Conservation (phyloP, 805 yeast genomes). For the Saccharomycopsis selenospora region DNA sequence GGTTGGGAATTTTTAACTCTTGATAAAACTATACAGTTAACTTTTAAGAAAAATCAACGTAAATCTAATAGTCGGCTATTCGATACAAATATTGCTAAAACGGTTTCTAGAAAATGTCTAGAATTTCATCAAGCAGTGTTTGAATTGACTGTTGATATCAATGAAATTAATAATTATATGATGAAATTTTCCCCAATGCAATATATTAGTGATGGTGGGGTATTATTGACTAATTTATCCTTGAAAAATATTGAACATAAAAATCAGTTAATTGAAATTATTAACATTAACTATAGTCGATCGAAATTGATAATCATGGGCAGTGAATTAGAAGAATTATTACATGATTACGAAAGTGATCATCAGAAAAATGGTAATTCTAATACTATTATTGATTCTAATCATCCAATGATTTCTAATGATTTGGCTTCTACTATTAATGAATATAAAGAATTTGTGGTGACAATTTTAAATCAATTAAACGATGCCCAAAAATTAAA, state of each 20-base stretch:
- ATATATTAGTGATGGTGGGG: constrained; percentile 50
- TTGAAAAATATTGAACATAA: constrained; percentile 43
- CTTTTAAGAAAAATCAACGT: neutral
- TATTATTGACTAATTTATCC: constrained; percentile 44
- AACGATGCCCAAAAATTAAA: constrained; percentile 40
- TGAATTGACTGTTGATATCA: constrained; percentile 39
- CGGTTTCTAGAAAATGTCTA: constrained; percentile 40
- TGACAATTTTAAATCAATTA: constrained; percentile 43
- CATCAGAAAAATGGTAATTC: constrained; percentile 7
- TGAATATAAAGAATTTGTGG: constrained; percentile 45
- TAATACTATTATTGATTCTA: constrained; percentile 26
- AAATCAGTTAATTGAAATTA: constrained; percentile 38
- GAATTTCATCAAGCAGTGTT: constrained; percentile 38
- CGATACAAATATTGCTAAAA: constrained; percentile 40
- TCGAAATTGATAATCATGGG: constrained; percentile 52
- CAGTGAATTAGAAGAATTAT: constrained; percentile 38
- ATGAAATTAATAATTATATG: constrained; percentile 37
- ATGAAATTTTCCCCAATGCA: constrained; percentile 38
- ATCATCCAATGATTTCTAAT: constrained; percentile 20
- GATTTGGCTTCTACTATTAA: constrained; percentile 29
- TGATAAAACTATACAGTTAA: constrained; percentile 12
- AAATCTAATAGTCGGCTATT: constrained; percentile 26
- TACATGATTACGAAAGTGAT: constrained; percentile 17
- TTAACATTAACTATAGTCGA: constrained; percentile 48
- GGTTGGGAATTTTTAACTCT: constrained; percentile 20